A percentile compares a stretch with the other conserved stretches of the same genome.
Evolutionary conservation across 1,284 basidiomycete genomes (phyloP).

Genomic region (Termitomyces sp.): DNA sequence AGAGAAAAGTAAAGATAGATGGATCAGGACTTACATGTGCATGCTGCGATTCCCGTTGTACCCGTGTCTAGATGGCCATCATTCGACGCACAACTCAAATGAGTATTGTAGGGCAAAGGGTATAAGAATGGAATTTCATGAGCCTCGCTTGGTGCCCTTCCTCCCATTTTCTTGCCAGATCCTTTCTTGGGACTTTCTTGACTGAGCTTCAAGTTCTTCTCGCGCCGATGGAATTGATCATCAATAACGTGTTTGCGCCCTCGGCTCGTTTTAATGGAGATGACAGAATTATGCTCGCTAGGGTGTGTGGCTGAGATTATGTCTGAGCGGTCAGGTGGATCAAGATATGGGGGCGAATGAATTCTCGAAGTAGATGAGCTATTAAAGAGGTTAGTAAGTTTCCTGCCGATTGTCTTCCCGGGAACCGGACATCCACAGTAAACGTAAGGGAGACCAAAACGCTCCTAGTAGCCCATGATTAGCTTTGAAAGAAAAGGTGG

Average conservation of each 20-base stretch:
- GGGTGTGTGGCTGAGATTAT: constrained; percentile 32
- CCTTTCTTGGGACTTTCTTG: neutral
- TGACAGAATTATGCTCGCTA: constrained; percentile 37
- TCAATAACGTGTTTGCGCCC: neutral
- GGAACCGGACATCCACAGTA: constrained; percentile 37
- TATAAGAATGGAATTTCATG: neutral
- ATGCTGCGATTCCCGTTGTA: neutral
- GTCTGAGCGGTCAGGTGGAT: constrained; percentile 20
- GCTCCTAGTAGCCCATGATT: constrained; percentile 21
- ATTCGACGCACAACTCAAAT: neutral
- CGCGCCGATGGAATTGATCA: neutral
- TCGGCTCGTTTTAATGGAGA: constrained; percentile 12
- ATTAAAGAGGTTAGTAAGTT: constrained; percentile 21
- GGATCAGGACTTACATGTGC: neutral
- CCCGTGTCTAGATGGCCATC: neutral
- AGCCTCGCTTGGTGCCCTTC: neutral
- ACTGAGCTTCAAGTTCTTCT: neutral
- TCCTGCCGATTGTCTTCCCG: constrained; percentile 29
- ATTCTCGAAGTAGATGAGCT: constrained; percentile 18
- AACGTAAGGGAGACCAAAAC: constrained; percentile 31
- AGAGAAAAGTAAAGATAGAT: neutral
- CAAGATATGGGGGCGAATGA: constrained; percentile 12
- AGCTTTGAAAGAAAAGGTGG: neutral
- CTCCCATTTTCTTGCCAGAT: neutral
- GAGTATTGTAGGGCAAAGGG: neutral